Conservation (phyloP, 768 basidiomycete species). For the Polyporus arcularius region DNA sequence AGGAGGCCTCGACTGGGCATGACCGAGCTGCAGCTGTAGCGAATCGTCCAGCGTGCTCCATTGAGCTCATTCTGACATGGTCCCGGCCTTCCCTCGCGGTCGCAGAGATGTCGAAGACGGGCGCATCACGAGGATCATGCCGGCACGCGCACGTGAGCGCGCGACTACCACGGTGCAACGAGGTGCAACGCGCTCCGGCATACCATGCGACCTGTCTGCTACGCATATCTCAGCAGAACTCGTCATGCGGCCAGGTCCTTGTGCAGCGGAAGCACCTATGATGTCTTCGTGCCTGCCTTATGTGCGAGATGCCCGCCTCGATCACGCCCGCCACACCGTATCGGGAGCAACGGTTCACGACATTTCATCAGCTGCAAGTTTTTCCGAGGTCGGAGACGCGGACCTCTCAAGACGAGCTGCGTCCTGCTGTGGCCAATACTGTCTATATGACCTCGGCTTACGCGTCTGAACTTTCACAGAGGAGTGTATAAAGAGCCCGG, state of each 20-base stretch:
- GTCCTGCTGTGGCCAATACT: neutral
- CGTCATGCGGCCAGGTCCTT: conserved; percentile 1
- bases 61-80: neutral
- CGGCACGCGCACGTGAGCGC: conserved; percentile 3
- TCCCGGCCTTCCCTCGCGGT: neutral
- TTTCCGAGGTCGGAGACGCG: conserved; percentile 9
- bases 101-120: neutral
- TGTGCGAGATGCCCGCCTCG: neutral
- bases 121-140: conserved; percentile 9
- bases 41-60: neutral
- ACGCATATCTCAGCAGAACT: neutral
- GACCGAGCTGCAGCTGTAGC: neutral
- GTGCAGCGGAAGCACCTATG: neutral
- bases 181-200: neutral
- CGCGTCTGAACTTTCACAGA: neutral
- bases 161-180: neutral
- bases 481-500: conserved; percentile 5
- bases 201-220: conserved; percentile 7
- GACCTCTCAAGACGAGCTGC: neutral
- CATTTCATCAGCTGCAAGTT: neutral
- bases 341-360: neutral
- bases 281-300: neutral
- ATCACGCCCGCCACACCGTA: neutral
- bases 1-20: too few species aligned
- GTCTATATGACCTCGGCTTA: neutral